phyloP scores from a whole-genome alignment of 2,329 filamentous ascomycete genomes.

The Podosphaera xanthii region DNA sequence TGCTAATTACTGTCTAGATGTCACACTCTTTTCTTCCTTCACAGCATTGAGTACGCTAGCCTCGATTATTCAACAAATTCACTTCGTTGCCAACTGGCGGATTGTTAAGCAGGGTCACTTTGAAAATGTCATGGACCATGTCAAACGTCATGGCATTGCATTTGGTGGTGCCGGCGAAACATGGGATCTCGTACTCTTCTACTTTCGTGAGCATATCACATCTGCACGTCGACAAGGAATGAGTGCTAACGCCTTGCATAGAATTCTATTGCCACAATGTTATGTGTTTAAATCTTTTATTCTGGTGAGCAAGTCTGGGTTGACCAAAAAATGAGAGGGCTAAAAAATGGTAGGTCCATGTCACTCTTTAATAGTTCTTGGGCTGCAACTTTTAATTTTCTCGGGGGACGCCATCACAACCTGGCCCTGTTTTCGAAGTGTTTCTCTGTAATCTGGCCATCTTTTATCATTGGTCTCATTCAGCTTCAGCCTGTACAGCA shows the following conservation, averaged over 20 bases:
- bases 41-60: slow-evolving; percentile 11
- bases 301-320: slow-evolving; percentile 18
- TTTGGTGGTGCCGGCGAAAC: slow-evolving; percentile 21
- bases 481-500: slow-evolving; percentile 14
- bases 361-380: slow-evolving; percentile 18
- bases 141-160: slow-evolving; percentile 20
- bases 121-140: slow-evolving; percentile 16
- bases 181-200: slow-evolving; percentile 23
- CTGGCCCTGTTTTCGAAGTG: slow-evolving; percentile 16
- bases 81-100: slow-evolving; percentile 11
- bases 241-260: slow-evolving; percentile 9
- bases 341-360: slow-evolving; percentile 15
- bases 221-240: neutral
- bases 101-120: slow-evolving; percentile 16
- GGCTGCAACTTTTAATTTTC: slow-evolving; percentile 12
- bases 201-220: slow-evolving; percentile 21
- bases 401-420: slow-evolving; percentile 13
- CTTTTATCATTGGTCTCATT: slow-evolving; percentile 17
- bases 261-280: slow-evolving; percentile 28
- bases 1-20: slow-evolving; percentile 7
- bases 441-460: slow-evolving; percentile 18
- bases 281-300: slow-evolving; percentile 23
- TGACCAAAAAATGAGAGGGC: neutral
- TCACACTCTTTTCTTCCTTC: slow-evolving; percentile 12
- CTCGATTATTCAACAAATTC: slow-evolving; percentile 14